Base-by-base conservation (phyloP, 2,329 filamentous ascomycete species). In the Aulographum hederae region DNA sequence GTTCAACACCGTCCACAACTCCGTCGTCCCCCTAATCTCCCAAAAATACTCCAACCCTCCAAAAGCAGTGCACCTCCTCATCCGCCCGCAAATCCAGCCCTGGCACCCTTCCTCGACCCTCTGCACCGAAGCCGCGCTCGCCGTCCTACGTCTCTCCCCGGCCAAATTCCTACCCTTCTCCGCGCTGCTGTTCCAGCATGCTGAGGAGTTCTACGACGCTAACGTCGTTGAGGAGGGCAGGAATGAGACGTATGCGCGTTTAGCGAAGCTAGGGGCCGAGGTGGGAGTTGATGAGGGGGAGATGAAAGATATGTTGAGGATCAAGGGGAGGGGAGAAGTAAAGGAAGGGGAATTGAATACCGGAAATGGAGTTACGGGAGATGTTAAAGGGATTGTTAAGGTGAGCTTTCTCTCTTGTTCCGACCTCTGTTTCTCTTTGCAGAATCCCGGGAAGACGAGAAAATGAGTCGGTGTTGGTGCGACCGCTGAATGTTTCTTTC, bases 1-100 rank as follows among this genome's bases (percentile, higher is more conserved):
- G 45, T 94, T 89, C 68, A 69, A 73, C 39, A 86, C 78, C 2
- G 57, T 94, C 43, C 74, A 76, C 54, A 59, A 54, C 35, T 55
- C 61, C 18, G 68, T 92, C 36, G 60, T 69, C 37, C 75, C 79
- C 1, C 51, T 69, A 30, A 63, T 92, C 42, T 61, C 65, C 38
- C 44, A 61, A 31, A 72, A 73, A 44, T 73, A 78, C 39, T 43
- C 57, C 16, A 63, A 60, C 37, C 18, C 20, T 4, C 21, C 21
- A 10, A 25, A 25, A 13, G 65, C 63, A 38, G 58, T 93, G 3
- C 66, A 78, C 43, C 63, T 92, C 43, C 69, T 95, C 46, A 80
- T 94, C 63, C 77, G 85, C 31, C 85, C 86, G 51, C 84, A 93
- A 51, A 71, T 94, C 46, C 84, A 93, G 59, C 82, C 84, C 11